Base-by-base conservation (phyloP, 805 yeast genomes). In the Candida multigemmis region DNA sequence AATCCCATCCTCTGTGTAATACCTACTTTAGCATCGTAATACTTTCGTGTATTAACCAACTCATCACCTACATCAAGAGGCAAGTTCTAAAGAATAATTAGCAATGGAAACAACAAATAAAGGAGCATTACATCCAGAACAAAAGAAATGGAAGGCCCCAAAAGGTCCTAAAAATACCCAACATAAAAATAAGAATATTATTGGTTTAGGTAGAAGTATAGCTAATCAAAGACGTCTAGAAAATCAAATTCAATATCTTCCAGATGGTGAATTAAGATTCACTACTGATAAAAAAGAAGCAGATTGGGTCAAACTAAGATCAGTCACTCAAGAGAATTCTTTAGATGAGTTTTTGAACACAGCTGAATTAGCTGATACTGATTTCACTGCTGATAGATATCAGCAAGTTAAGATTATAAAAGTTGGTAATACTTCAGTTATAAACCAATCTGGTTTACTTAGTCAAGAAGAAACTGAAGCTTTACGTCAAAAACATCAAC, bases 311-410 rank as follows among this genome's bases (percentile, higher is more conserved):
- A 84, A 86, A 37, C 60, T 91, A 46, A 73, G 91, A 49, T 86
- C 96, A 2, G 93, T 91, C 10, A 91, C 97, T 0, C 97, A 91
- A 44, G 97, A 91, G 51, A 74, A 80, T 40, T 79, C 96, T 1
- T 57, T 91, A 31, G 97, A 91, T 56, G 99, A 91, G 56, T 87
- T 91, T 53, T 69, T 91, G 45, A 80, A 77, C 46, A 89, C 96
- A 6, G 99, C 98, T 1, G 94, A 85, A 52, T 69, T 91, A 32
- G 96, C 96, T 2, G 95, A 86, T 48, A 86, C 89, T 12, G 97
- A 91, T 58, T 91, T 91, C 58, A 77, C 95, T 6, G 96, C 97
- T 3, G 96, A 89, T 40, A 76, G 79, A 46, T 68, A 76, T 32
- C 75, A 79, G 24, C 83, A 79, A 39, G 87, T 91, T 33, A 81